Conservation (phyloP, 2,329 filamentous ascomycete species). For the Lachnellula arida region DNA sequence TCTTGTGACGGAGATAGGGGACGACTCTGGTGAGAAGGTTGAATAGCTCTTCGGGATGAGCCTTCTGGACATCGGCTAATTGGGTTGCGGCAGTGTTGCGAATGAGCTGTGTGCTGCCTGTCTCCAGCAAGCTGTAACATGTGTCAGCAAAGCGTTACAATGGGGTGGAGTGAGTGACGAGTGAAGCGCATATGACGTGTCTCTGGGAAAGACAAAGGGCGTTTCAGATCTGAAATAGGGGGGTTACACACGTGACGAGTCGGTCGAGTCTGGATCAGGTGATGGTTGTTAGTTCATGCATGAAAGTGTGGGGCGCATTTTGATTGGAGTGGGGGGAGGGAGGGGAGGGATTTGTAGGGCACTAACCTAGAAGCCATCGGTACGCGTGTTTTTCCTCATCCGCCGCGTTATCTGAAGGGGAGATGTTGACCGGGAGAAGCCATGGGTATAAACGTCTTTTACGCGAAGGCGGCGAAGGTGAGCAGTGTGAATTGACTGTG, state of each 20-base stretch:
- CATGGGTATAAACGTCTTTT: background rate
- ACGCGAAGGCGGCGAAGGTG: background rate
- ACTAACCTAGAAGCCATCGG: conserved; percentile 34
- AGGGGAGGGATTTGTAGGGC: background rate
- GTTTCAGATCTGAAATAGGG: background rate
- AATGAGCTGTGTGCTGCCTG: conserved; percentile 91
- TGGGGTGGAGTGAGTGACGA: background rate
- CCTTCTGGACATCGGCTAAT: conserved; percentile 95
- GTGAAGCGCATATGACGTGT: background rate
- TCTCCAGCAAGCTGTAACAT: conserved; percentile 76
- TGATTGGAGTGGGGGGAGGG: background rate
- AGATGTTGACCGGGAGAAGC: conserved; percentile 5
- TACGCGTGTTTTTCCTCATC: conserved; percentile 13
- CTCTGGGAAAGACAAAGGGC: background rate
- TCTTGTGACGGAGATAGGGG: conserved; percentile 91
- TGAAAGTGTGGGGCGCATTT: background rate
- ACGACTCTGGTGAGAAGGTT: conserved; percentile 90
- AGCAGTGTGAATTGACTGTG: background rate
- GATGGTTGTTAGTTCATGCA: conserved; percentile 19
- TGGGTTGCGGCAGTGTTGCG: conserved; percentile 96
- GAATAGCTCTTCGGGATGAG: conserved; percentile 95
- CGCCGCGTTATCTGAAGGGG: conserved; percentile 23
- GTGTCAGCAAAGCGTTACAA: conserved; percentile 12
- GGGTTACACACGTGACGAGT: conserved; percentile 71
- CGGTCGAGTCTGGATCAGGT: conserved; percentile 63